These are phyloP conservation scores for Leishmania turanica DNA, from an alignment of 208 protist genomes.

Conservation along the genomic window DNA sequence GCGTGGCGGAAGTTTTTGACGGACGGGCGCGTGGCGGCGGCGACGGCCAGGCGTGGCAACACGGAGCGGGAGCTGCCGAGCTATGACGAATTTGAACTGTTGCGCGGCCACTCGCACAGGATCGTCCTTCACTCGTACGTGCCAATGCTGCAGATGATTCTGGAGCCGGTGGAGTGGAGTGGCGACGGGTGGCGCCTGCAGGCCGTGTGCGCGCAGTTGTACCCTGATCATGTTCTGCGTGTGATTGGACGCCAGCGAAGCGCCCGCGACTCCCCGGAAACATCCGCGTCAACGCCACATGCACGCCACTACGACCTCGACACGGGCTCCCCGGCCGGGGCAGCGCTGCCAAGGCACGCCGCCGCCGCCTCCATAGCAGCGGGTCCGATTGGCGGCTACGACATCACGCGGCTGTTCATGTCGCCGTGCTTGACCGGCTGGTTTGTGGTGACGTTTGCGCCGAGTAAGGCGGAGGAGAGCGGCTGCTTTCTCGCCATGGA, in stretches of 20 bases:
- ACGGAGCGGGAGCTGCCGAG: conserved; percentile 31
- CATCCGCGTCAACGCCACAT: conserved; percentile 15
- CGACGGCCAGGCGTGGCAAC: conserved; percentile 6
- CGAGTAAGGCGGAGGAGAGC: conserved; percentile 24
- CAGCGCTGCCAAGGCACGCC: background rate
- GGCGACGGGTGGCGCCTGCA: conserved; percentile 29
- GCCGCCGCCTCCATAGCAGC: background rate
- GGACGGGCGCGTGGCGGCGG: conserved; percentile 3
- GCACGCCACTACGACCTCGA: conserved; percentile 17
- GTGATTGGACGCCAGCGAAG: conserved; percentile 24
- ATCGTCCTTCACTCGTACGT: conserved; percentile 42
- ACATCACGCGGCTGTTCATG: conserved; percentile 27
- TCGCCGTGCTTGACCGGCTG: conserved; percentile 18
- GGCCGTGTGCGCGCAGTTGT: conserved; percentile 25
- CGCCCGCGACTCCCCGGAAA: conserved; percentile 5
- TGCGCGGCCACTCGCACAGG: conserved; percentile 35
- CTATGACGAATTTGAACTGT: conserved; percentile 54
- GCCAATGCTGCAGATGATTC: conserved; percentile 35
- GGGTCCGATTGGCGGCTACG: conserved; percentile 29
- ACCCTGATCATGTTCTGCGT: conserved; percentile 42
- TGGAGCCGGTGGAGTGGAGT: conserved; percentile 36
- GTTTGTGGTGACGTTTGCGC: conserved; percentile 36
- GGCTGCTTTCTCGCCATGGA: conserved; percentile 40
- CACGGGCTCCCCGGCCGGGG: background rate
- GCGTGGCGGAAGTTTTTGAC: conserved; percentile 56